Evolutionary conservation across 768 basidiomycete species (phyloP), one percentile per base, ranked within the genome.

Genomic region (Podaxis sp.): DNA sequence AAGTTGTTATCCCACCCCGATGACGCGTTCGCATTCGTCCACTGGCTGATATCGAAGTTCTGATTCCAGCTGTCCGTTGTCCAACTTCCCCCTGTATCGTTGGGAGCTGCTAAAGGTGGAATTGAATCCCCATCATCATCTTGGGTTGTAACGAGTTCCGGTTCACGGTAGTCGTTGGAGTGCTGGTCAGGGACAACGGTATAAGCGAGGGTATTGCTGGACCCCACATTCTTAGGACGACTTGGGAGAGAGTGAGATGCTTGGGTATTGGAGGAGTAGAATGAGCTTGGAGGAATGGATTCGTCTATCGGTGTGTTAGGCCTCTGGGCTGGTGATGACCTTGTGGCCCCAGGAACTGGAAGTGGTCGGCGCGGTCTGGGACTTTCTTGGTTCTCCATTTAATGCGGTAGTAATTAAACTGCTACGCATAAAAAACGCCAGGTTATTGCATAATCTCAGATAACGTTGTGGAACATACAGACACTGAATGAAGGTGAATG

Each of bases 91-190:
- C 59, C 46, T 2, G 65, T 43, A 33, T 71, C 71, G 2, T 76
- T 73, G 1, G 72, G 65, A 29, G 81, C 77, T n/a, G 81, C 71
- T 55, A 82, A 73, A 13, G 75, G 71, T 4, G 81, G 77, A 15
- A 75, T 66, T 4, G 68, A 64, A 38, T 75, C 75, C 13, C 74
- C 77, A 15, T 72, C 71, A 25, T 73, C 75, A 76, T 69, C 46
- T 72, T 69, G n/a, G 75, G 76, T 41, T 82, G 84, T 29, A 72
- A 86, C 77, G 11, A 84, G 75, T 67, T 87, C 84, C 0, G 85
- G 84, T 69, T 87, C 85, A 27, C 84, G 81, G 70, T 78, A 86
- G 19, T 71, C 74, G 15, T 74, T 64, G 12, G 72, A 68, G 47
- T 70, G 72, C 43, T 63, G 41, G 37, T 73, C 74, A 17, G 66